These are phyloP conservation scores for Prunus kanzakura DNA, from an alignment of 306 rosid species.

Conservation along the genomic window DNA sequence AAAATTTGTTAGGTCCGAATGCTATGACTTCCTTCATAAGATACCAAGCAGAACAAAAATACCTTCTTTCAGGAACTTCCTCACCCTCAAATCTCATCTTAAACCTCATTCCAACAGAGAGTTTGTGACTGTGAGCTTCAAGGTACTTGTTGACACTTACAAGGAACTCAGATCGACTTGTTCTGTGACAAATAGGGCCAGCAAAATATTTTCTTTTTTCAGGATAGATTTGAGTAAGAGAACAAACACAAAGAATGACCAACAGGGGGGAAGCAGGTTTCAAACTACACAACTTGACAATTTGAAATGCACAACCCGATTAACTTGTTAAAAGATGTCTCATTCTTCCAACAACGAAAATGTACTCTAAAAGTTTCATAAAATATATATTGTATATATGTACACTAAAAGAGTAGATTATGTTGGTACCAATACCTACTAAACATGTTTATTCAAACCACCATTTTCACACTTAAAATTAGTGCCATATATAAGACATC, in stretches of 20 bases:
- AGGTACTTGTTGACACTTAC: conserved; percentile 90
- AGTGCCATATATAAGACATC: background rate
- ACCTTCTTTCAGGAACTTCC: conserved; percentile 99
- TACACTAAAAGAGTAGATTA: background rate
- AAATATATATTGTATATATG: too few relatives aligned
- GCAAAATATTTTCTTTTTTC: background rate
- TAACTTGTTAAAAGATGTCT: background rate
- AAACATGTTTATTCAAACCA: background rate
- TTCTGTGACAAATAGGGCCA: conserved; percentile 50
- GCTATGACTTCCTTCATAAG: background rate
- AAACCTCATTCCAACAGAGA: conserved; percentile 97
- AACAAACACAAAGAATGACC: background rate
- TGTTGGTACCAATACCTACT: background rate
- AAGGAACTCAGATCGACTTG: conserved; percentile 93
- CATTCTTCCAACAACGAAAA: background rate
- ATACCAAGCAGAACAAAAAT: conserved; percentile 2
- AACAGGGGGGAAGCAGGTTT: background rate
- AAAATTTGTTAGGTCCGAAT: conserved; percentile 10
- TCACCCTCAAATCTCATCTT: conserved; percentile 99
- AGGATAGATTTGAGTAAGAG: background rate
- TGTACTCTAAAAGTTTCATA: background rate
- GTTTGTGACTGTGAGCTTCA: conserved; percentile 83
- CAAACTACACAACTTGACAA: background rate
- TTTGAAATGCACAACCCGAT: background rate
- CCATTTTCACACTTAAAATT: background rate